Evolutionary conservation across 2,329 filamentous ascomycete genomes (phyloP).

Genomic region (Colletotrichum lentis): DNA sequence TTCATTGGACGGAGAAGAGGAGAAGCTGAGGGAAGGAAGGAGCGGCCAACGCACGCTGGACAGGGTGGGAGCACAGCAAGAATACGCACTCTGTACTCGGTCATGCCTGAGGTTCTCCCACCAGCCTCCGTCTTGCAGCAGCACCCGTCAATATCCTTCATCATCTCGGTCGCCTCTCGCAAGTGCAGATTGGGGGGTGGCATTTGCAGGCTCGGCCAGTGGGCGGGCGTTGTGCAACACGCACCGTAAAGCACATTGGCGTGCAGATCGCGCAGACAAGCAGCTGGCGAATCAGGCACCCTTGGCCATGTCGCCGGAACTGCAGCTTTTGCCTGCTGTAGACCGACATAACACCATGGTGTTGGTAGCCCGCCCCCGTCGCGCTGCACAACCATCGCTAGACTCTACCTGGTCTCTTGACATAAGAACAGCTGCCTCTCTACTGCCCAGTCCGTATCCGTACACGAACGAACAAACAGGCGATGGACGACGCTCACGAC

Average conservation of each 20-base stretch:
- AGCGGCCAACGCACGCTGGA: neutral
- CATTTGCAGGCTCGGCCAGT: neutral
- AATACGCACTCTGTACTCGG: neutral
- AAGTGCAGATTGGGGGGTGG: neutral
- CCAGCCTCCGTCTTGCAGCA: conserved; percentile 16
- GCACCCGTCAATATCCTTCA: neutral
- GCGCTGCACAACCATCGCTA: too few relatives aligned
- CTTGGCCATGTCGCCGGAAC: conserved; percentile 22
- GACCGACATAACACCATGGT: too few relatives aligned
- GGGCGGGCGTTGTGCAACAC: conserved; percentile 8
- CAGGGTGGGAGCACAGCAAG: neutral
- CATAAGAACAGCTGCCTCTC: too few relatives aligned
- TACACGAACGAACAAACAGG: too few relatives aligned
- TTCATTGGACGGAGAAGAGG: conserved; percentile 7
- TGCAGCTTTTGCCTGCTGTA: neutral
- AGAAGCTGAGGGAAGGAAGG: neutral
- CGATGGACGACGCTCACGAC: too few relatives aligned
- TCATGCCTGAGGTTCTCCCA: conserved; percentile 1
- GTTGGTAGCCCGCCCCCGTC: too few relatives aligned
- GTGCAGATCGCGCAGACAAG: conserved; percentile 24
- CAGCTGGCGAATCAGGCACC: conserved; percentile 27
- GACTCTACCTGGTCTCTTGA: too few relatives aligned
- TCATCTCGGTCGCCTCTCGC: neutral
- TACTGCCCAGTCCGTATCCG: too few relatives aligned
- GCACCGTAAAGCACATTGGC: conserved; percentile 5